These are phyloP conservation scores for Silene latifolia DNA, from an alignment of 148 eudicot species.

Conservation along the genomic window DNA sequence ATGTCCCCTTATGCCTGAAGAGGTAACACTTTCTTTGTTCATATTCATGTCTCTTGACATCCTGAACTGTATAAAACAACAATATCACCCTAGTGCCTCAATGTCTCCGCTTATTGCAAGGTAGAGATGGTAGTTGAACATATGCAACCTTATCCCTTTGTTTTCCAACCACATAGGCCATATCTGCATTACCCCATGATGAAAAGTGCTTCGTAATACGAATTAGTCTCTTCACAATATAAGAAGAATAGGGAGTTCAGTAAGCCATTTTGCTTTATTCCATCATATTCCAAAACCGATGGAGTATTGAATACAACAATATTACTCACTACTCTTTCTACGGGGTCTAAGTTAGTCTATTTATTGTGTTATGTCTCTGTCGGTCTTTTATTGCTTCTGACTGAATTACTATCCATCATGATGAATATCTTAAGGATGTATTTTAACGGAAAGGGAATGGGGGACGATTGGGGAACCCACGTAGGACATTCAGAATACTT, in stretches of 20 bases:
- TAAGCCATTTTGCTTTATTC: background rate
- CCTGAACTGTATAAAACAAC: background rate
- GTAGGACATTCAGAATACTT: background rate
- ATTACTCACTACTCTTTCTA: background rate
- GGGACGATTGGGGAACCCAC: background rate
- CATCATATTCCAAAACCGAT: background rate
- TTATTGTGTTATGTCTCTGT: background rate
- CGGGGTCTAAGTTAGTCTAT: background rate
- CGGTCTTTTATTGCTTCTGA: background rate
- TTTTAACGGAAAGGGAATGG: background rate
- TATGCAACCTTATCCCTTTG: background rate
- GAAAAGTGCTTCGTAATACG: background rate
- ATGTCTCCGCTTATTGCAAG: no score
- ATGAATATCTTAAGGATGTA: background rate
- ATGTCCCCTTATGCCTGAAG: slow-evolving; percentile 97
- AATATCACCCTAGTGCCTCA: background rate
- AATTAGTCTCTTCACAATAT: background rate
- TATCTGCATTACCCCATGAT: background rate
- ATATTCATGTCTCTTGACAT: background rate
- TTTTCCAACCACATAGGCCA: background rate
- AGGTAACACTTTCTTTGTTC: slow-evolving; percentile 42
- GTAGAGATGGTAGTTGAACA: background rate
- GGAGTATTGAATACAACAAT: background rate
- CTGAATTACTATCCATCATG: slow-evolving; percentile 1
- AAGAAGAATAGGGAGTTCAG: background rate